Evolutionary conservation across 2,329 filamentous ascomycete genomes (phyloP), one percentile per base, ranked within the genome.

Genomic region (Leptographium galeiforme): DNA sequence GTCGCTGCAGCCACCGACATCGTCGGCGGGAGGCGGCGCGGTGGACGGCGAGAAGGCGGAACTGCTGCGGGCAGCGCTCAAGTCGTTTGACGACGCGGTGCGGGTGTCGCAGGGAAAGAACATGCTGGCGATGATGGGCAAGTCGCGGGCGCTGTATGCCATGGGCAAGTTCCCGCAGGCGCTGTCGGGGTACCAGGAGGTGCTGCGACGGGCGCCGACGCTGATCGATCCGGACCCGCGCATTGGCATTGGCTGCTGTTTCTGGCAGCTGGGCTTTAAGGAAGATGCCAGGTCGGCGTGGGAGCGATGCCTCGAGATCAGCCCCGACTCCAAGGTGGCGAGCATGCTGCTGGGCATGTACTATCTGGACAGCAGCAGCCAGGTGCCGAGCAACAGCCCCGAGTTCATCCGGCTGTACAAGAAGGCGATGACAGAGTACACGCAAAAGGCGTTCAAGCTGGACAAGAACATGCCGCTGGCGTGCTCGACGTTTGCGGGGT

Each of bases 221-320:
- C 76, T 97, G 63, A 81, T 86, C 44, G 93, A 98, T 63, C 93
- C 93, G 0, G 93, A 98, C 67, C 94, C 93, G 60, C 81, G 94
- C 61, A 91, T 98, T 61, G 93, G 93, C 53, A 91, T 98, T 63
- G 93, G 93, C 47, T 93, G 89, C 68, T 98, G 93, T 72, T 85
- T 96, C 67, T 98, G 94, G 93, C 88, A 95, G 67, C 76, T 98
- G 33, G 90, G 90, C 12, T 89, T 88, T 73, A 96, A 94, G 67
- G 88, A 95, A 38, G 89, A 95, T 62, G 93, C 94, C 8, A 91
- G 87, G 64, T 73, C 76, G 48, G 91, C 93, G 13, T 98, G 93
- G 93, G 86, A 95, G 64, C 78, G 93, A 58, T 82, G 85, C 13
- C 70, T 96, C 33, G 87, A 94, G 64, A 77, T 96, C 63, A 81